Conservation (phyloP, 2,329 filamentous ascomycete species). For the Calonectria naviculata region DNA sequence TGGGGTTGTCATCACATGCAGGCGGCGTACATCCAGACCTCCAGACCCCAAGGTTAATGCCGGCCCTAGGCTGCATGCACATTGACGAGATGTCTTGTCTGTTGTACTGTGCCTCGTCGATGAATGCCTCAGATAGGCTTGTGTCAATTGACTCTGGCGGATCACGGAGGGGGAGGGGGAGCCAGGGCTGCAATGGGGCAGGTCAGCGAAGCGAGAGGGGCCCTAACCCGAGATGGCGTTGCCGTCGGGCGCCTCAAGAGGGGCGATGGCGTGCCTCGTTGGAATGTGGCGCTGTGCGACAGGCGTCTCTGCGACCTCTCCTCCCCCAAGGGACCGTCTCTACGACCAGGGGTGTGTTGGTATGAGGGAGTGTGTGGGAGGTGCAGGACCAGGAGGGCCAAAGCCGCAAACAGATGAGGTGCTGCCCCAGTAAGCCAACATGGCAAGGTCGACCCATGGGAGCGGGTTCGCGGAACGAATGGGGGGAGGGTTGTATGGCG, state of each 20-base stretch:
- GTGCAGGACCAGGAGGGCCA: neutral
- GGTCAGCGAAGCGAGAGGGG: constrained; percentile 21
- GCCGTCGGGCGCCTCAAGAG: constrained; percentile 34
- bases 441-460: constrained; percentile 17
- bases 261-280: constrained; percentile 36
- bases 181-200: constrained; percentile 16
- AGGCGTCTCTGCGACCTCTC: constrained; percentile 3
- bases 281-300: constrained; percentile 35
- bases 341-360: neutral
- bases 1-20: constrained; percentile 22
- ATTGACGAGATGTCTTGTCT: neutral
- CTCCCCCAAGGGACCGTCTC: neutral
- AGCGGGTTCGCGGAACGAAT: constrained; percentile 7
- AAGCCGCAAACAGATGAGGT: constrained; percentile 7
- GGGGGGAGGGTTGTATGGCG: constrained; percentile 5
- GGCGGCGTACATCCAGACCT: constrained; percentile 1
- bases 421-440: neutral
- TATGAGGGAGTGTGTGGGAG: neutral
- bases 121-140: neutral
- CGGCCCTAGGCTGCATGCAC: constrained; percentile 11
- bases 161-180: constrained; percentile 5
- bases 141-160: constrained; percentile 23
- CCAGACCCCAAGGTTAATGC: constrained; percentile 17
- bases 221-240: constrained; percentile 38
- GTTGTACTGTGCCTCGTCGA: constrained; percentile 8